Evolutionary conservation across 352 stramenopile genomes (phyloP).

Genomic region (Globisporangium middletonii): DNA sequence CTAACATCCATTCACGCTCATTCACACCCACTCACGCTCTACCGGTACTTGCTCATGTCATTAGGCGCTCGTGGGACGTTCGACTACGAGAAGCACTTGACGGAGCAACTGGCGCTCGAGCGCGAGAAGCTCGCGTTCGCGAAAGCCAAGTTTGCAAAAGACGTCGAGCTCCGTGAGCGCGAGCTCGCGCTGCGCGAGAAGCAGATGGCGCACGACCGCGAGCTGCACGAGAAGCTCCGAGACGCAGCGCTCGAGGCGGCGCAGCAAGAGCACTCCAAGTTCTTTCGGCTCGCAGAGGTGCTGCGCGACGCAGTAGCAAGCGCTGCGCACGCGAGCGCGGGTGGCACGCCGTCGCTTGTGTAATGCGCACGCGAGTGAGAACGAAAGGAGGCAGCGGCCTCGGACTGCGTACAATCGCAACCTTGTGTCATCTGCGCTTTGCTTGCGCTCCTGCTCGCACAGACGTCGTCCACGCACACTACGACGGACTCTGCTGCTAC

Average conservation of each 20-base stretch:
- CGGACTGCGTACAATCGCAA: too few species aligned
- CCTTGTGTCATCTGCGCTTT: too few species aligned
- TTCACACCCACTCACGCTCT: too few species aligned
- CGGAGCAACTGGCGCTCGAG: constrained; percentile 63
- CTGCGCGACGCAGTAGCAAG: constrained; percentile 47
- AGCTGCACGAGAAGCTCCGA: constrained; percentile 48
- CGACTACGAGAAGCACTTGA: constrained; percentile 73
- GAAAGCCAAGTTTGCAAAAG: constrained; percentile 65
- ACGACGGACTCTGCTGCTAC: background rate
- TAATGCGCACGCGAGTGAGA: constrained; percentile 7
- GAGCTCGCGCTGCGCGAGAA: constrained; percentile 58
- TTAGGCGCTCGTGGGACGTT: constrained; percentile 33
- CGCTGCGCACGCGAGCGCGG: constrained; percentile 7
- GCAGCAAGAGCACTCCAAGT: constrained; percentile 46
- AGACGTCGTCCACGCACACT: background rate
- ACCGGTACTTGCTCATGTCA: constrained; percentile 10
- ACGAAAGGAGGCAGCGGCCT: too few species aligned
- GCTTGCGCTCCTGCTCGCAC: background rate
- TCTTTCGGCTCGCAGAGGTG: constrained; percentile 53
- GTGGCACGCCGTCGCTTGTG: constrained; percentile 24
- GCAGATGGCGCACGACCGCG: constrained; percentile 53
- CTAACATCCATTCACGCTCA: background rate
- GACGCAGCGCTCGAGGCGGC: constrained; percentile 36
- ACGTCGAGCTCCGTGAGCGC: constrained; percentile 65
- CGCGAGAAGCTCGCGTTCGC: constrained; percentile 70